Base-by-base conservation (phyloP, 108 stramenopile genomes). In the Licmophora abbreviata region DNA sequence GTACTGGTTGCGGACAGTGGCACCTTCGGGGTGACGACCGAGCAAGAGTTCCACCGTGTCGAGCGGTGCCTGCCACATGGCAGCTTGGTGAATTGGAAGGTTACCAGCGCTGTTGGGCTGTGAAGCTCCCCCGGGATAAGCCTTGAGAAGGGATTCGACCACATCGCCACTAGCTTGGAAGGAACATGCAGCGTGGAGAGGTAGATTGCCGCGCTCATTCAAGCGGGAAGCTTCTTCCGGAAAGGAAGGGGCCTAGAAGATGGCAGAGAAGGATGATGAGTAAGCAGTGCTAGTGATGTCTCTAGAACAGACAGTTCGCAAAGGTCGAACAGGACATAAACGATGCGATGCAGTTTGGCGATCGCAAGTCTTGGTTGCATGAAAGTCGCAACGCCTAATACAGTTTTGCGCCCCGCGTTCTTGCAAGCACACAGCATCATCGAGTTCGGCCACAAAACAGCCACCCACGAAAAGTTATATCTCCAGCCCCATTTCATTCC, bases 161-260 rank as follows among this genome's bases (percentile, higher is more conserved):
- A 87, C 85, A 59, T 91, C 89, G 1, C 73, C 77, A 8, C 69
- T 68, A 49, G 85, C 85, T 63, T 91, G 89, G 55, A 87, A 92
- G 40, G 76, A 77, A 53, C 81, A 85, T 1, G 90, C 90, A 25
- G 85, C 83, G 45, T 92, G 90, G 41, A 92, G 68, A 21, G 90
- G 90, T 22, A 92, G 79, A 58, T 92, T 92, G 29, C 85, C 90
- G 15, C 90, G 83, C 10, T 91, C 89, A 60, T 91, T 87, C 37
- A 81, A 59, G 14, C 82, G 80, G 42, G 85, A 65, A 10, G 89
- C 83, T 71, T 91, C 89, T 55, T 91, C 85, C 7, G 83, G 78
- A 61, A 91, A 91, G 40, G 78, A 77, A 1, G 89, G 85, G 41
- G 81, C 71, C 81, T 91, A 38, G 22, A 42, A 51, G 31, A 35